phyloP scores from a whole-genome alignment of 2,329 filamentous ascomycete species.

The Neopestalotiopsis sp. region DNA sequence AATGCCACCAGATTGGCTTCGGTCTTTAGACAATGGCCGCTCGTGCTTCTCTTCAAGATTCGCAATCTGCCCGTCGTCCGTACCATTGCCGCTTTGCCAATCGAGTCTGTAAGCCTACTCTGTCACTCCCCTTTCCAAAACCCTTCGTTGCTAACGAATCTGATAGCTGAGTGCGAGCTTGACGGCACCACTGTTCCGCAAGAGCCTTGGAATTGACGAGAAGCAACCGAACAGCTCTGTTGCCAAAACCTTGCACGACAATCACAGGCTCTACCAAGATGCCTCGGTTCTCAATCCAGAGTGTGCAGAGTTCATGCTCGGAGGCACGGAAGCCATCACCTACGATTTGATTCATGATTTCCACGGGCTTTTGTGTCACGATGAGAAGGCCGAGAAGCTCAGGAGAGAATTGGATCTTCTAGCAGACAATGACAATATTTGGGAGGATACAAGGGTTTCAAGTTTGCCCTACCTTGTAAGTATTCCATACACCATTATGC shows the following conservation, averaged over 20 bases:
- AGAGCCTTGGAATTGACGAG: not conserved
- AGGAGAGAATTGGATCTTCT: not conserved
- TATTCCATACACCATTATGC: not conserved
- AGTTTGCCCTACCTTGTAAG: not conserved
- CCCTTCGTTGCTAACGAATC: not conserved
- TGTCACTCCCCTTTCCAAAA: not conserved
- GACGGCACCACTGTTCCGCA: not conserved
- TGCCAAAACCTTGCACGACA: not conserved
- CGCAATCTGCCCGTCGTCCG: not conserved
- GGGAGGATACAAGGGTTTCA: slow-evolving; percentile 4
- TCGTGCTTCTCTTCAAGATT: slow-evolving; percentile 7
- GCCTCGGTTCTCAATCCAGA: slow-evolving; percentile 4
- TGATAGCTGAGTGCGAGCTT: not conserved
- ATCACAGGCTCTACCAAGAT: not conserved
- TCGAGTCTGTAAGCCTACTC: not conserved
- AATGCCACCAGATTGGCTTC: slow-evolving; percentile 7
- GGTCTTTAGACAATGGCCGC: slow-evolving; percentile 4
- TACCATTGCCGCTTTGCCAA: not conserved
- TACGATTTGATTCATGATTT: slow-evolving; percentile 10
- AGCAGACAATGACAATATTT: not conserved
- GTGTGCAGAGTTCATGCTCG: slow-evolving; percentile 13
- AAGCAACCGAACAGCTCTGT: not conserved
- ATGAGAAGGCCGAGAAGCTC: not conserved
- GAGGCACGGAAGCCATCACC: slow-evolving; percentile 6
- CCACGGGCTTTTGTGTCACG: slow-evolving; percentile 2